phyloP scores from a whole-genome alignment of 2,329 filamentous ascomycete genomes.

The Paracamarosporium sp. region DNA sequence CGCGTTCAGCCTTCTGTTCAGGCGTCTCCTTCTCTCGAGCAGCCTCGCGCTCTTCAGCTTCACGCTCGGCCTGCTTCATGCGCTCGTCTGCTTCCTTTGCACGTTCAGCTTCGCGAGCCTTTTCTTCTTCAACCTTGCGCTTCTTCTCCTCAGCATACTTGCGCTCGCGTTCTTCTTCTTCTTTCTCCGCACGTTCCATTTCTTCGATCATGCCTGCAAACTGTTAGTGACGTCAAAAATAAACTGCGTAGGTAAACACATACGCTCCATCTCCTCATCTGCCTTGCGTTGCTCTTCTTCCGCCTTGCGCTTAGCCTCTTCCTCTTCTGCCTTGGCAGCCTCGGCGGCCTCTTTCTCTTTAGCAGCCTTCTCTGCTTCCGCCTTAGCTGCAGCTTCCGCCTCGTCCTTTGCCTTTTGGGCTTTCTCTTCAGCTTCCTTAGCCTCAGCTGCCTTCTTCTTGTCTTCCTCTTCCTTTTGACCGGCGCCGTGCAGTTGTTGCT shows the following conservation, averaged over 20 bases:
- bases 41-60: conserved; percentile 57
- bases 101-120: conserved; percentile 58
- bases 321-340: conserved; percentile 39
- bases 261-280: conserved; percentile 56
- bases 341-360: conserved; percentile 45
- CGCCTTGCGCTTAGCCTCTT: conserved; percentile 45
- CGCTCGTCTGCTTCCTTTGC: conserved; percentile 60
- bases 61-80: conserved; percentile 56
- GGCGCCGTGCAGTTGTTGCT: conserved; percentile 52
- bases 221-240: not conserved
- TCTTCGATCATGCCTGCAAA: conserved; percentile 61
- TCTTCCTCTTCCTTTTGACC: conserved; percentile 66
- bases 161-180: conserved; percentile 71
- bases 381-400: conserved; percentile 34
- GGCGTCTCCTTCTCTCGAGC: conserved; percentile 50
- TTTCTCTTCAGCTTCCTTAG: conserved; percentile 51
- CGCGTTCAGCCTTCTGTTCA: conserved; percentile 50
- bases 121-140: conserved; percentile 64
- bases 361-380: conserved; percentile 33
- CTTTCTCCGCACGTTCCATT: conserved; percentile 54
- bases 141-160: conserved; percentile 74
- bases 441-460: conserved; percentile 54
- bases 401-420: conserved; percentile 51
- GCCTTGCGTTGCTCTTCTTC: conserved; percentile 58
- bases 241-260: not conserved